Percentiles rank a stretch among this genome's conserved stretches.
Conservation (phyloP, 768 basidiomycete genomes). For the Nevesoporus exiguus region DNA sequence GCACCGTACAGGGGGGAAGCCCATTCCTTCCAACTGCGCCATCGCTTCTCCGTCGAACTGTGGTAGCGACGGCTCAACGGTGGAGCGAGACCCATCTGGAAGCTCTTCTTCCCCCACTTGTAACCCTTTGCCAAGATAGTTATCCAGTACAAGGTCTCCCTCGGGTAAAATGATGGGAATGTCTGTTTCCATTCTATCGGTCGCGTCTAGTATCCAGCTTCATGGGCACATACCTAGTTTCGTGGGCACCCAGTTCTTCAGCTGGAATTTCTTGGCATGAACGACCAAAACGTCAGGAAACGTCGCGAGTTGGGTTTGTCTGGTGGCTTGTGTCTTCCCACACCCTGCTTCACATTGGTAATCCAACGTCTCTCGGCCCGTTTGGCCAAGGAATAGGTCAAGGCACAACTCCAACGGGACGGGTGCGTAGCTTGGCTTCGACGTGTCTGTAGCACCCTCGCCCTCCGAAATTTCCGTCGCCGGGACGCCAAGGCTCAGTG, state of each 20-base stretch:
- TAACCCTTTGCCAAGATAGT: slow-evolving; percentile 66
- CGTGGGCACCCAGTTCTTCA: slow-evolving; percentile 94
- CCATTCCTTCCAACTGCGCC: slow-evolving; percentile 81
- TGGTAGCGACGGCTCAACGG: slow-evolving; percentile 43
- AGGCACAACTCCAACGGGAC: slow-evolving; percentile 63
- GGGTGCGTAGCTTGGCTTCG: slow-evolving; percentile 58
- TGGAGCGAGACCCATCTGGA: slow-evolving; percentile 45
- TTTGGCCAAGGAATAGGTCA: slow-evolving; percentile 40
- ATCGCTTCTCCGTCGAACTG: slow-evolving; percentile 74
- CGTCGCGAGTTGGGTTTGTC: slow-evolving; percentile 73
- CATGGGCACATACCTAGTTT: slow-evolving; percentile 70
- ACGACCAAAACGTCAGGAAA: slow-evolving; percentile 88
- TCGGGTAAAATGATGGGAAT: slow-evolving; percentile 76
- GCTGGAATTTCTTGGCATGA: slow-evolving; percentile 91
- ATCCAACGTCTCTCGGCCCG: slow-evolving; percentile 65
- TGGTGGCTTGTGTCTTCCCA: slow-evolving; percentile 62
- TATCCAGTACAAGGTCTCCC: slow-evolving; percentile 58
- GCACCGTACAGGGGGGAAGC: slow-evolving; percentile 82
- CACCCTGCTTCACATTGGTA: slow-evolving; percentile 78
- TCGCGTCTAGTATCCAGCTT: neutral
- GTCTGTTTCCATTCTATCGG: slow-evolving; percentile 44
- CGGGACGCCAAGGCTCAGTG: slow-evolving; percentile 78
- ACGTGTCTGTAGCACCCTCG: neutral
- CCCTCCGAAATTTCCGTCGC: slow-evolving; percentile 39
- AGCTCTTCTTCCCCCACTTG: slow-evolving; percentile 68